Base-by-base conservation (phyloP, 2,329 filamentous ascomycete species). In the Talaromyces sp. region DNA sequence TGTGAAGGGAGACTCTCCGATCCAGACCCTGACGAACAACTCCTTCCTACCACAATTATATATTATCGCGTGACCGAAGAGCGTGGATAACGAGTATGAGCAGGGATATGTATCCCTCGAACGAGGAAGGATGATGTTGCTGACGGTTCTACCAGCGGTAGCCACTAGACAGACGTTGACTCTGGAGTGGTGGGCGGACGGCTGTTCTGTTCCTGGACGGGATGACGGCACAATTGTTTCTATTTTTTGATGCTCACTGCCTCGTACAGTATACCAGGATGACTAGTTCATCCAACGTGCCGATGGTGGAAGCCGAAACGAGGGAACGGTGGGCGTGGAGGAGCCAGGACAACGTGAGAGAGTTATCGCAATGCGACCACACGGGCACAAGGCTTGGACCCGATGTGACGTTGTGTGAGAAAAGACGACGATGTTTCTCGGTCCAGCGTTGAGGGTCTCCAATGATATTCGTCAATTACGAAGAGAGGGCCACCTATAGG, bases 321-420 rank as follows among this genome's bases (percentile, higher is more conserved):
- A 37, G 40, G 31, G 19, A 21, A n/a, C n/a, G 21, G 21, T 8
- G 48, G 56, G 33, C 48, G 46, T 22, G 41, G 22, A 21, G 21
- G 25, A 19, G 13, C n/a, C n/a, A 19, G 22, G n/a, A 15, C 11
- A 19, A 28, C 36, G 17, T n/a, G 31, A 15, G 43, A 10, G 51
- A 56, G 37, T 39, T 51, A 46, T 43, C 31, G 43, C 48, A 55
- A 56, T 61, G 56, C 56, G 59, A 61, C 59, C 59, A 58, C 56
- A 56, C 56, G 35, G 52, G 50, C 52, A 55, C 31, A 48, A 45
- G 56, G 56, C 39, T 58, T 50, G 41, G 51, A 52, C 37, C 56
- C 59, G 59, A 61, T 61, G 59, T 61, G 56, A 61, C 59, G 59
- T 56, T 59, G 59, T 35, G 54, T 37, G 22, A 36, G 31, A 39